These are phyloP conservation scores for Stenogyne calaminthoides DNA, from an alignment of 305 asterid species.

Conservation along the genomic window DNA sequence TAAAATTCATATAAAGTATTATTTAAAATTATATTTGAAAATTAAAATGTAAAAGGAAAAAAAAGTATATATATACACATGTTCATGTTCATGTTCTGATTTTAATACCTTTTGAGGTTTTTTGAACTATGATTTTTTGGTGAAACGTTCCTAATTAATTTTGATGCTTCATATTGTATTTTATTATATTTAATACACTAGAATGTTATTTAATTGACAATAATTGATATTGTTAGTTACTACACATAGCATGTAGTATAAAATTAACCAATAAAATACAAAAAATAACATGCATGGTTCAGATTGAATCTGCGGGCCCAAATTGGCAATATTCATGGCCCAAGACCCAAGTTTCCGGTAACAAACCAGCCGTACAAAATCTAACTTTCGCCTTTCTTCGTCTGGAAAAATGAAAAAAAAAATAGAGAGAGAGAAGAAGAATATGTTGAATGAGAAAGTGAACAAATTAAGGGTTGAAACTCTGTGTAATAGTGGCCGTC, in stretches of 20 bases:
- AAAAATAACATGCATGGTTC: background rate
- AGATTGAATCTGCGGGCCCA: background rate
- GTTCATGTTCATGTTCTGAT: background rate
- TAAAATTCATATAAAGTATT: background rate
- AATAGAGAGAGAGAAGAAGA: no score
- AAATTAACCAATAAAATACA: background rate
- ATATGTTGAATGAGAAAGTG: no score
- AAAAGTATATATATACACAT: no score
- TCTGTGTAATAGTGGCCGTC: no score
- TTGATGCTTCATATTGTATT: background rate
- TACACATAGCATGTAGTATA: no score
- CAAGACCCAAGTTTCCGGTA: conserved; percentile 16
- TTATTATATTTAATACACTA: no score
- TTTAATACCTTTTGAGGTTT: background rate
- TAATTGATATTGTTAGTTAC: background rate
- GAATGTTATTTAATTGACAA: background rate
- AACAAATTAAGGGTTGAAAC: no score
- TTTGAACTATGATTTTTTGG: background rate
- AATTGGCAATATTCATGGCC: background rate
- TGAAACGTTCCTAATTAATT: background rate
- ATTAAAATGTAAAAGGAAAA: background rate
- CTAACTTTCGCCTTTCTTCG: conserved; percentile 38
- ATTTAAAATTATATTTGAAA: no score
- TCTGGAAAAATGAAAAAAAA: background rate
- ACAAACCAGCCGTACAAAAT: conserved; percentile 50